Conservation (phyloP, 345 rosid genomes). For the Geranium brycei region DNA sequence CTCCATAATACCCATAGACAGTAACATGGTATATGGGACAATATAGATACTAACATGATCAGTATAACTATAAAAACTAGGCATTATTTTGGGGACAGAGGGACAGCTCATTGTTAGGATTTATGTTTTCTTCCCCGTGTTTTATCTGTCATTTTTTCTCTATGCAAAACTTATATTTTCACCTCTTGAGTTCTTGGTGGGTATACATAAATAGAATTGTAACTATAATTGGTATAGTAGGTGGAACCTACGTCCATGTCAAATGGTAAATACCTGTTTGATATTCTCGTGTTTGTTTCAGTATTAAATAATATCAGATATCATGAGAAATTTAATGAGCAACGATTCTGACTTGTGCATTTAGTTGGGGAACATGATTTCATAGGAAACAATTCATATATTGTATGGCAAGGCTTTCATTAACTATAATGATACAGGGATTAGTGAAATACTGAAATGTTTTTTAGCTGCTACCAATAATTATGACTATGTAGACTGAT, state of each 20-base stretch:
- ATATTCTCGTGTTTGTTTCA: not conserved
- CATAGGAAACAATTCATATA: no score
- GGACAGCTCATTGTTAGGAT: not conserved
- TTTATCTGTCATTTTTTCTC: no score
- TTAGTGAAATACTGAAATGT: not conserved
- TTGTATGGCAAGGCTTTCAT: not conserved
- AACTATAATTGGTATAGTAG: not conserved
- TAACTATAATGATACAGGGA: not conserved
- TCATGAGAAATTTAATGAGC: not conserved
- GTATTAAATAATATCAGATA: not conserved
- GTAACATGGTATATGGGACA: not conserved
- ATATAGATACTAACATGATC: not conserved
- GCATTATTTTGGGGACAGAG: not conserved
- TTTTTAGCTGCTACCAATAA: not conserved
- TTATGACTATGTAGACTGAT: not conserved
- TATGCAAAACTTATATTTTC: not conserved
- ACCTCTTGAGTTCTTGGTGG: no score
- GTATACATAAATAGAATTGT: no score
- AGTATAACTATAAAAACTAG: not conserved
- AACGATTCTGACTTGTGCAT: not conserved
- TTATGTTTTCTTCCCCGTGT: not conserved
- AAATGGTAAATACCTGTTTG: not conserved
- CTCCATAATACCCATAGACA: not conserved
- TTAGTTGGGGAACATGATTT: not conserved
- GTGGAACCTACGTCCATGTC: not conserved